phyloP scores from a whole-genome alignment of 108 stramenopile genomes.

The Fragilaria crotonensis region DNA sequence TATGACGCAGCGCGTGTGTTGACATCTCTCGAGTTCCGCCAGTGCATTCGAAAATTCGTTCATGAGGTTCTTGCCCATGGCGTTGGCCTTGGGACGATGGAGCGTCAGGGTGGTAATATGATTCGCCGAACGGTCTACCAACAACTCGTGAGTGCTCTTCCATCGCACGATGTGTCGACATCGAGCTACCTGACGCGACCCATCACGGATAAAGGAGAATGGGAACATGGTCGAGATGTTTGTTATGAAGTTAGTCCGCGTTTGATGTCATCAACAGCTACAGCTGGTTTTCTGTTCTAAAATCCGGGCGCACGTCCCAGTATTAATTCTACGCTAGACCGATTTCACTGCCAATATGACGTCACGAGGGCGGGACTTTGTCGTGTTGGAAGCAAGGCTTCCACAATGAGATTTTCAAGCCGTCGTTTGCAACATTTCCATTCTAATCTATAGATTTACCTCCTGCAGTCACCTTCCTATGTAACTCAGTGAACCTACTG shows the following conservation, averaged over 20 bases:
- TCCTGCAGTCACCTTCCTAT: too few relatives aligned
- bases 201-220: neutral
- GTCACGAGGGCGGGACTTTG: too few relatives aligned
- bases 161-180: neutral
- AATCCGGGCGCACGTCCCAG: too few relatives aligned
- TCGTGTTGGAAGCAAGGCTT: too few relatives aligned
- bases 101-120: slow-evolving; percentile 27
- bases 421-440: too few relatives aligned
- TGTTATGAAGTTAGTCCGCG: neutral
- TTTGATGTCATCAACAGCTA: neutral
- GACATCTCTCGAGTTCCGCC: slow-evolving; percentile 12
- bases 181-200: neutral
- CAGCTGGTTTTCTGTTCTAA: neutral
- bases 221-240: neutral
- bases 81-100: slow-evolving; percentile 52
- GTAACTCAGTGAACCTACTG: too few relatives aligned
- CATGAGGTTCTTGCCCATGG: slow-evolving; percentile 43
- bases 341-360: too few relatives aligned
- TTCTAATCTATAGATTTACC: too few relatives aligned
- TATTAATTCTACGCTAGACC: too few relatives aligned
- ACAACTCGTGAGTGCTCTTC: neutral
- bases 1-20: slow-evolving; percentile 41
- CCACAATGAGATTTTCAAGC: too few relatives aligned
- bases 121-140: neutral
- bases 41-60: slow-evolving; percentile 24